Base-by-base conservation (phyloP, 139 green algal genomes). In the Mesotaenium endlicherianum region DNA sequence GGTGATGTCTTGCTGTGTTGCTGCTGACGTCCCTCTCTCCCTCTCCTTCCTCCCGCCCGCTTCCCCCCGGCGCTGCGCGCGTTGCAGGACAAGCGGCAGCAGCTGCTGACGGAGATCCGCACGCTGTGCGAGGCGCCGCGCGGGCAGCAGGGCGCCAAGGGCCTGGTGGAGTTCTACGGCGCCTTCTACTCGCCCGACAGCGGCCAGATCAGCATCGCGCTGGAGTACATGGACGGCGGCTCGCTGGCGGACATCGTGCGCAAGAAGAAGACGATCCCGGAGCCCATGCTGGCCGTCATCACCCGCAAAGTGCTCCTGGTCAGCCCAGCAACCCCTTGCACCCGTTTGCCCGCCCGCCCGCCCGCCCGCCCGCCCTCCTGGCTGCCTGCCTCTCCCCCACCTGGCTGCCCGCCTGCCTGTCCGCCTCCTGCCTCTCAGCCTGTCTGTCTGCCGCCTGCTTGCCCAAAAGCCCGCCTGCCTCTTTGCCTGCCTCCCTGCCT, bases 171-270 rank as follows among this genome's bases (percentile, higher is more conserved):
- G 39, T 91, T 91, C 53, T 89, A 81, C 70, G 88, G 88, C n/a
- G 86, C 82, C 2, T 91, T 91, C 70, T 91, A 83, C 77, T 39
- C 45, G 31, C 88, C 88, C 2, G 81, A 89, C 41, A 90, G 50
- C 20, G 64, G 77, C 47, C 68, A 90, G 76, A 87, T 89, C 42
- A 87, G 58, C 67, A 82, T 91, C 36, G 88, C 82, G 42, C 70
- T 91, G 3, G 88, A 91, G 45, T 90, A 89, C 82, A 90, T 91
- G 82, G 87, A 91, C 60, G 88, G 88, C 0, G 87, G 87, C 0
- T 88, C 76, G 0, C 75, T 91, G 39, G 88, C 81, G 0, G 85
- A 90, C 53, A 47, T 90, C 20, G 40, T 91, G 47, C 81, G 77
- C 14, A 41, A 43, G 16, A 64, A 40, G 26, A 81, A 75, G 55